Evolutionary conservation across 768 basidiomycete species (phyloP).

Genomic region (Antrodiella citrinella): DNA sequence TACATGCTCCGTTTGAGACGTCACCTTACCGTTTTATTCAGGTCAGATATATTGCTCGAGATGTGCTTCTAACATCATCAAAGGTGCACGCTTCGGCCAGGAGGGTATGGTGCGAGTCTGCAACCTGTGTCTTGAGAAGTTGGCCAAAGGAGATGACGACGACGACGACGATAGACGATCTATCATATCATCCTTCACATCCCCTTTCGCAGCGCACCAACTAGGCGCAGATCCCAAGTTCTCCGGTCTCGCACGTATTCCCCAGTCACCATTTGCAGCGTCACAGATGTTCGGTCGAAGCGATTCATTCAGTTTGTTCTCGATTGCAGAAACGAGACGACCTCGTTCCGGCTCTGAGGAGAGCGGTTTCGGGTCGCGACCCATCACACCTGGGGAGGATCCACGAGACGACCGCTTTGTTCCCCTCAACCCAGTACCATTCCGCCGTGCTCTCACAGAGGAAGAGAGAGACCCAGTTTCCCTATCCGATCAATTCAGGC

Average conservation of each 20-base stretch:
- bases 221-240: conserved; percentile 40
- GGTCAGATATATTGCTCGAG: conserved; percentile 97
- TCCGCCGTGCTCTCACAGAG: conserved; percentile 64
- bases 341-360: conserved; percentile 47
- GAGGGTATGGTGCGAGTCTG: conserved; percentile 95
- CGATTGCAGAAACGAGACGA: conserved; percentile 69
- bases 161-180: conserved; percentile 87
- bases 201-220: conserved; percentile 74
- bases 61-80: conserved; percentile 95
- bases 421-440: conserved; percentile 53
- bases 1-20: too few relatives aligned
- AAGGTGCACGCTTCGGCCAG: conserved; percentile 86
- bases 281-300: conserved; percentile 75
- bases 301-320: conserved; percentile 73
- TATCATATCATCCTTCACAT: conserved; percentile 59
- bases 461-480: conserved; percentile 60
- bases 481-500: conserved; percentile 32
- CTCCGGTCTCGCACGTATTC: conserved; percentile 34
- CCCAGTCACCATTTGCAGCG: conserved; percentile 83
- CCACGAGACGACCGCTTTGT: conserved; percentile 33
- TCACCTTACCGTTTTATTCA: too few relatives aligned
- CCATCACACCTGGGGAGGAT: conserved; percentile 43
- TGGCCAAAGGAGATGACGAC: conserved; percentile 80
- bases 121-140: conserved; percentile 89
- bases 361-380: conserved; percentile 41